phyloP scores from a whole-genome alignment of 495 filamentous ascomycete species.

The Umbilicaria muhlenbergii region DNA sequence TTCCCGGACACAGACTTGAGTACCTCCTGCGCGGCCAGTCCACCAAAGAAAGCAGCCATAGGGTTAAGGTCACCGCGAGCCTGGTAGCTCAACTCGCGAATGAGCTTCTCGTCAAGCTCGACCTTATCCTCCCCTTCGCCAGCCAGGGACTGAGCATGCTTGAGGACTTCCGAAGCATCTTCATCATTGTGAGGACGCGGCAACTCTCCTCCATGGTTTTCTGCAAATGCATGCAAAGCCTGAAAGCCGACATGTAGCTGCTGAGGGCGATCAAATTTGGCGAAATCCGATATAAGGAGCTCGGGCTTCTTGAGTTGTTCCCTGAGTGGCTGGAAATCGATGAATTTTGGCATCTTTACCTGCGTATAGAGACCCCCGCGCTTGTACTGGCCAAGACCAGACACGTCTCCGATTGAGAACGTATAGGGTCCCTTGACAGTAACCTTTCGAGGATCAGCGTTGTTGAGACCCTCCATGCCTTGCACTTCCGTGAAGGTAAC shows the following conservation, averaged over 20 bases:
- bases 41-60: conserved; percentile 91
- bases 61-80: conserved; percentile 84
- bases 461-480: conserved; percentile 84
- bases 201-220: conserved; percentile 48
- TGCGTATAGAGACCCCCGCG: conserved; percentile 81
- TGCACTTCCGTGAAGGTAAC: conserved; percentile 88
- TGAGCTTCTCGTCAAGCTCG: conserved; percentile 82
- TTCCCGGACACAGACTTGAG: conserved; percentile 96
- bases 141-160: conserved; percentile 54
- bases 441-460: conserved; percentile 67
- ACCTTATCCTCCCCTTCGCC: conserved; percentile 49
- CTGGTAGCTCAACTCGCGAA: conserved; percentile 89
- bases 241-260: conserved; percentile 91
- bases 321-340: conserved; percentile 73
- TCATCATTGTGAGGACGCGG: conserved; percentile 70
- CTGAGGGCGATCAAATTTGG: conserved; percentile 87
- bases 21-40: conserved; percentile 88
- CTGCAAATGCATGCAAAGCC: conserved; percentile 70
- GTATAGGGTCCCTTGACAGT: conserved; percentile 93
- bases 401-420: conserved; percentile 92
- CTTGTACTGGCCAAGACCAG: conserved; percentile 67
- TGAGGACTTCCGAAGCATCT: conserved; percentile 66
- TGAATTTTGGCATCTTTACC: conserved; percentile 92
- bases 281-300: conserved; percentile 82
- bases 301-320: conserved; percentile 73